These are phyloP conservation scores for Actinomucor elegans DNA, from an alignment of 371 early-diverging fungal species.

Conservation along the genomic window DNA sequence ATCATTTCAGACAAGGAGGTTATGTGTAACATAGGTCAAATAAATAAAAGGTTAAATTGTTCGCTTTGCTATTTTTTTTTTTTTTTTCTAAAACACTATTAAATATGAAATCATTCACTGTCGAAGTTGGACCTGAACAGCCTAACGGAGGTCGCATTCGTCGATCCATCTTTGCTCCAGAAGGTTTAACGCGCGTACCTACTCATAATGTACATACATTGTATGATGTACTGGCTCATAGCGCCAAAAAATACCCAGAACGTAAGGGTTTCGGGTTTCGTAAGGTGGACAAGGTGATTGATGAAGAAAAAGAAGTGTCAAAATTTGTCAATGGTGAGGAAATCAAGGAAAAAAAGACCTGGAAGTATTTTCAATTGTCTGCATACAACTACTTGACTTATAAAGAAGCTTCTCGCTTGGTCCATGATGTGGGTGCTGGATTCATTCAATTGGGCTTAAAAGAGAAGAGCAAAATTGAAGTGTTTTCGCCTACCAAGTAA, in stretches of 20 bases:
- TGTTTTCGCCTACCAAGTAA: conserved; percentile 82
- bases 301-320: conserved; percentile 77
- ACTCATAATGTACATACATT: conserved; percentile 60
- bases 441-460: conserved; percentile 65
- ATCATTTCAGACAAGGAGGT: too few species aligned
- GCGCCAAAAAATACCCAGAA: conserved; percentile 44
- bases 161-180: conserved; percentile 48
- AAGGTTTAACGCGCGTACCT: conserved; percentile 51
- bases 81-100: neutral
- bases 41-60: too few species aligned
- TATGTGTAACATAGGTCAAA: too few species aligned
- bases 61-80: too few species aligned
- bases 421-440: conserved; percentile 64
- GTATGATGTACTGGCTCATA: conserved; percentile 63
- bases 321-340: conserved; percentile 67
- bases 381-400: conserved; percentile 69
- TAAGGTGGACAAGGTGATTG: conserved; percentile 58
- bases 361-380: conserved; percentile 78
- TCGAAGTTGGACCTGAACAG: conserved; percentile 51
- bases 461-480: conserved; percentile 62
- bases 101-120: conserved; percentile 29
- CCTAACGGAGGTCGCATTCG: conserved; percentile 55
- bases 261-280: conserved; percentile 69
- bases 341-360: conserved; percentile 71
- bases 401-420: conserved; percentile 52